Evolutionary conservation across 441 rosid genomes (phyloP), one percentile per base, ranked within the genome.

Genomic region (Viola pubescens): DNA sequence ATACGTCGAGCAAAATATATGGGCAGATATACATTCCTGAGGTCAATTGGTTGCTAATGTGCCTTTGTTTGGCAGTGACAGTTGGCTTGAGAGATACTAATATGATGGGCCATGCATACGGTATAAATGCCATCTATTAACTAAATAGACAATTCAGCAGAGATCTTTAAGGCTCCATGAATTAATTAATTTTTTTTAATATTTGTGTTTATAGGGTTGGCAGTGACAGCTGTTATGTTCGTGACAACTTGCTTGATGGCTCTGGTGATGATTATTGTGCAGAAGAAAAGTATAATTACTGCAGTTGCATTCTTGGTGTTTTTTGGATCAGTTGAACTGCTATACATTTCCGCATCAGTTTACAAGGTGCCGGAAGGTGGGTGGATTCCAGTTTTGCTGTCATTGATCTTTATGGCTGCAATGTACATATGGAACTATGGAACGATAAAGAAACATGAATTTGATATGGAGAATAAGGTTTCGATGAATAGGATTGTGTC

Each of bases 391-490:
- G 73, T 86, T 16, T 73, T 68, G n/a, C 69, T 82, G 55, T 84
- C 88, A 13, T 58, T 74, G 3, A 68, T 71, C 19, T 82, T 86
- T 62, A 74, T 86, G 88, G 78, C 64, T 0, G 54, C 75, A 10
- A 84, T 84, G 94, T 83, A 72, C 61, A 70, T 76, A 8, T 86
- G 94, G 94, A 80, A 84, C 79, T 86, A 86, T 37, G 88, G 89
- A 56, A 79, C 83, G 9, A 76, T 70, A 46, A 83, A 76, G 81
- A 86, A 86, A 63, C 81, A 79, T n/a, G 79, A 82, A 52, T 86
- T 78, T 41, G 86, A 83, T 16, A 66, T 77, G 37, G 86, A 80
- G 72, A 86, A 86, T 74, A 84, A 84, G 77, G 85, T 86, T 50
- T 84, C 94, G 0, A 70, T 86, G 73, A 73, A 76, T 59, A 61